Base-by-base conservation (phyloP, 2,329 filamentous ascomycete genomes). In the Pochonia chlamydosporia region DNA sequence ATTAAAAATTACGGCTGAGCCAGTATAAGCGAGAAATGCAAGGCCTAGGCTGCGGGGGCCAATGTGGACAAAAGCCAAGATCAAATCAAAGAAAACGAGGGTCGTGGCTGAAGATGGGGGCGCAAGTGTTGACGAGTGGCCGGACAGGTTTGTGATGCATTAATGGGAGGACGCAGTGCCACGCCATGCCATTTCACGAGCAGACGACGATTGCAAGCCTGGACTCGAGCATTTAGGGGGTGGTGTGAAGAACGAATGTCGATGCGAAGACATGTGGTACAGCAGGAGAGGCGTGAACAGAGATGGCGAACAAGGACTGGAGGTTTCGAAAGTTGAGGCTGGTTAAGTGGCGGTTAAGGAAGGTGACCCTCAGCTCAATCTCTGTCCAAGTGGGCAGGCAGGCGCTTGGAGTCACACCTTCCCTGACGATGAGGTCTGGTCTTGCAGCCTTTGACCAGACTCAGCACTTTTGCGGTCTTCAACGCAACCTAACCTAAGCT, bases 21-120 rank as follows among this genome's bases (percentile, higher is more conserved):
- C 16, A 6, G 20, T 43, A 44, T 37, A 44, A 44, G 24, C 42
- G 42, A 44, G 30, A 31, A 44, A 43, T 39, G 35, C 35, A 23
- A 23, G 18, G 35, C 18, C 35, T 36, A 16, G 16, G n/a, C 20
- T 39, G 18, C 20, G 3, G 35, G 35, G 35, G 35, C 16, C 20
- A 23, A 39, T 10, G n/a, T 7, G 9, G 20, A 20, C 35, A 11
- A 23, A n/a, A 14, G 35, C 35, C 18, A 13, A 18, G 31, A 14
- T 35, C 35, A 23, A 21, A 21, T 39, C 35, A 10, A 23, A 23
- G 20, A 14, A 39, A 18, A 20, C 35, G 20, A 39, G 35, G 18
- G 18, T 18, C 2, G 23, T 9, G 20, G 20, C 31, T 35, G 20
- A 16, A 18, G 14, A 8, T n/a, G 16, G 14, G 31, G 6, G 13